Evolutionary conservation across 495 filamentous ascomycete genomes (phyloP), one percentile per base, ranked within the genome.

Genomic region (Penicillium antarcticum): DNA sequence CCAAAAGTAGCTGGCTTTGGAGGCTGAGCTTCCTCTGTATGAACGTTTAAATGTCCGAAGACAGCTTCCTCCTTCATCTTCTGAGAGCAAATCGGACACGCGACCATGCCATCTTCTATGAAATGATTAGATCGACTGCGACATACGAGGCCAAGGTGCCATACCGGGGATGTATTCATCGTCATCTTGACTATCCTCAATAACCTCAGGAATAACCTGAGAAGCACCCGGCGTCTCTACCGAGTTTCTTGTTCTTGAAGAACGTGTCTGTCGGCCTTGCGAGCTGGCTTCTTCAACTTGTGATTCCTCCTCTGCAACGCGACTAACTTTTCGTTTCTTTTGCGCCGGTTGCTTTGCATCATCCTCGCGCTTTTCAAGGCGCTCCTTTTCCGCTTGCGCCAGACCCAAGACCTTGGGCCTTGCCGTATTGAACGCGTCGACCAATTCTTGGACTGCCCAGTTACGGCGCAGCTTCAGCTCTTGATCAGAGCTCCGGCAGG

Each of bases 391-490:
- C 37, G 71, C 77, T 51, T 52, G 79, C 37, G 81, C 90, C 43
- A 91, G 68, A 4, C 77, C 68, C 37, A 96, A 64, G 11, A 89
- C 71, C 34, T 66, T 70, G 9, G 81, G 67, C 39, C 94, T 78
- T 11, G 84, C 81, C 24, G 66, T 79, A 48, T 79, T 73, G 58
- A 96, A 98, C 19, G 80, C 77, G 32, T 89, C 83, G n/a, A 96
- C 88, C 4, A 94, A 71, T 56, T 96, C 90, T 59, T 92, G 81
- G 34, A 97, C 73, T 0, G 85, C 83, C 78, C 83, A 87, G 63
- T 97, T 97, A 23, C 83, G 83, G 45, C 92, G 77, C 55, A 99
- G 61, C 57, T 89, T 92, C 49, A 87, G 76, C 63, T 92, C 89
- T 60, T 96, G 89, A 53, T 92, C 88, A 5, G 70, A 59, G 3